Evolutionary conservation across 139 green algal species (phyloP).

Genomic region (Coccomyxa sp.): DNA sequence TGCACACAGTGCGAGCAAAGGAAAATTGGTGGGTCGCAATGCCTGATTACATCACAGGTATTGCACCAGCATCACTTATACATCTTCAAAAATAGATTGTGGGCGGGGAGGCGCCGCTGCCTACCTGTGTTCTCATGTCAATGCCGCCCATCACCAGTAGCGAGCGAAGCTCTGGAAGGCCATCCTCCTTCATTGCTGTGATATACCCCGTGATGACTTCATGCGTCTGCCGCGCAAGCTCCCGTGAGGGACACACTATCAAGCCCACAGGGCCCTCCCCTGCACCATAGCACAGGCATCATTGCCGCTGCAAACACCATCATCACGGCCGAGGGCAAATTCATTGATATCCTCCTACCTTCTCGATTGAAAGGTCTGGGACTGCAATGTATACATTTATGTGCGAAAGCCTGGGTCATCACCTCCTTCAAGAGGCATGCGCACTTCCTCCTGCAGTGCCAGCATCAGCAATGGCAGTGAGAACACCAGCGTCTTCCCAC

Average conservation of each 20-base stretch:
- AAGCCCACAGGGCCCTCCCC: slow-evolving; percentile 88
- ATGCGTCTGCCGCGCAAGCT: slow-evolving; percentile 77
- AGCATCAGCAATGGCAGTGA: slow-evolving; percentile 87
- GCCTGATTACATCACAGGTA: no score
- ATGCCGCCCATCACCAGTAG: slow-evolving; percentile 92
- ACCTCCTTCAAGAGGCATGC: slow-evolving; percentile 38
- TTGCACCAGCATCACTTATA: no score
- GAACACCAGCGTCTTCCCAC: slow-evolving; percentile 96
- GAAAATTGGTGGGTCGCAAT: no score
- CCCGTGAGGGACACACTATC: slow-evolving; percentile 89
- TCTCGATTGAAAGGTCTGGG: not conserved
- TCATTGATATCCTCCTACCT: not conserved
- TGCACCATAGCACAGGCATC: slow-evolving; percentile 5
- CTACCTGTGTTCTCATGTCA: slow-evolving; percentile 50
- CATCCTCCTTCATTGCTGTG: slow-evolving; percentile 43
- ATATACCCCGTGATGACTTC: slow-evolving; percentile 26
- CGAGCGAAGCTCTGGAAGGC: slow-evolving; percentile 67
- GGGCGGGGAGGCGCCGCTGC: not conserved
- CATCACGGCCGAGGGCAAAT: no score
- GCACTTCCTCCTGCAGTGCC: slow-evolving; percentile 63
- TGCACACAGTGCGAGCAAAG: no score
- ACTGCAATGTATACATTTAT: no score
- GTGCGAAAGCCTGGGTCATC: no score
- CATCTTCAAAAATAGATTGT: no score
- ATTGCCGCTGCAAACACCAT: not conserved